A percentile compares a stretch with the other conserved stretches of the same genome.
Conservation (phyloP, 768 basidiomycete genomes). For the Phylloporus sp. region DNA sequence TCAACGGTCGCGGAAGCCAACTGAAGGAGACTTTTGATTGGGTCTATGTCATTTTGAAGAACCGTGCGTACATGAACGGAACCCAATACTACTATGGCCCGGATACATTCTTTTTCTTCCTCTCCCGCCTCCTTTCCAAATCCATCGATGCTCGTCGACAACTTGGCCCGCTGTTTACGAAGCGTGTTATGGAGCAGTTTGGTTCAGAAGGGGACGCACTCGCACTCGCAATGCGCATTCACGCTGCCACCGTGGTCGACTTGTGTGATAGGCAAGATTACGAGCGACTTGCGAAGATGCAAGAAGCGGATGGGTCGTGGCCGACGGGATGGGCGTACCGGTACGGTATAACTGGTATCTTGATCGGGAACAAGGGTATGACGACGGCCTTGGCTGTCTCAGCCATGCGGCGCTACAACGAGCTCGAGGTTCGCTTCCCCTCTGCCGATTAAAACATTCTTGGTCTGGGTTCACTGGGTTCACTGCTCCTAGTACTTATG, state of each 20-base stretch:
- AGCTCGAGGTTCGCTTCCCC: too few species aligned
- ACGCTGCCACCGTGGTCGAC: slow-evolving; percentile 8
- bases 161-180: slow-evolving; percentile 12
- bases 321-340: slow-evolving; percentile 18
- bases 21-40: slow-evolving; percentile 20
- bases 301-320: slow-evolving; percentile 21
- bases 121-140: slow-evolving; percentile 17
- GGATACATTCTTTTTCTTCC: slow-evolving; percentile 19
- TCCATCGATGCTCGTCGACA: slow-evolving; percentile 16
- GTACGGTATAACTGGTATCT: background rate
- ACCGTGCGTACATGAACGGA: slow-evolving; percentile 19
- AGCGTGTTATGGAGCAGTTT: slow-evolving; percentile 15
- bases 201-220: slow-evolving; percentile 17
- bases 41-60: slow-evolving; percentile 17
- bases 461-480: too few species aligned
- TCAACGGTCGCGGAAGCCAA: slow-evolving; percentile 17
- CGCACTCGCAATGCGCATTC: slow-evolving; percentile 17
- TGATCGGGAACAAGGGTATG: slow-evolving; percentile 16
- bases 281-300: slow-evolving; percentile 15
- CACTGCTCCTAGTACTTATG: too few species aligned
- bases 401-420: slow-evolving; percentile 6
- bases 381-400: slow-evolving; percentile 20
- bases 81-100: slow-evolving; percentile 18
- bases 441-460: background rate
- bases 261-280: slow-evolving; percentile 13